Evolutionary conservation across 2,329 filamentous ascomycete genomes (phyloP), one percentile per base, ranked within the genome.

Genomic region (Colletotrichum sp.): DNA sequence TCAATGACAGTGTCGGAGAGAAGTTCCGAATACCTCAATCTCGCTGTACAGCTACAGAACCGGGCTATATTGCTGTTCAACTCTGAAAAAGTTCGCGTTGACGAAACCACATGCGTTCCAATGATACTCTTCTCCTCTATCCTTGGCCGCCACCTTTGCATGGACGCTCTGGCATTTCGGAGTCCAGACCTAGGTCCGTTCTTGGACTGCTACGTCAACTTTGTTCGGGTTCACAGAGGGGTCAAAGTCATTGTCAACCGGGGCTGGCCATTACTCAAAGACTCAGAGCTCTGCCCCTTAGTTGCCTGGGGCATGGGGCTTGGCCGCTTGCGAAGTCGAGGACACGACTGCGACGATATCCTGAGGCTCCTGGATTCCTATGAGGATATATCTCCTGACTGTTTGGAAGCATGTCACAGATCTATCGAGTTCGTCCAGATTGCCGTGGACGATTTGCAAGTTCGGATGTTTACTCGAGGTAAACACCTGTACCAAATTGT

Each of bases 101-200:
- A 81, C 64, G 72, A 79, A 24, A 72, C 78, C 1, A 85, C 83
- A 64, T 85, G 83, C 71, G 81, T 83, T 0, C 72, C 83, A 6
- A 71, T 83, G 16, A 72, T 85, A 3, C 80, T 85, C 26, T 86
- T 85, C 75, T 82, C 84, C 2, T 79, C 81, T 1, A 70, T 82
- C 3, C 79, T 85, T 1, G 83, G 82, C 36, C 81, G 82, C 44
- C 84, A 86, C 59, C 66, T 84, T 28, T 80, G 85, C 16, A 81
- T 81, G 13, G 84, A 84, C 59, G 82, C 82, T 3, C 77, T 85
- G 12, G 76, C 78, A 4, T 78, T 78, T 44, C 80, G 81, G 2
- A 72, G 78, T n/a, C 26, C 75, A 6, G 76, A 78, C 5, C 71
- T 84, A 0, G 78, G 79, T 8, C 68, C 65, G 2, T 84, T 85